Evolutionary conservation across 139 green algal genomes (phyloP).

Genomic region (Trebouxia sp.): DNA sequence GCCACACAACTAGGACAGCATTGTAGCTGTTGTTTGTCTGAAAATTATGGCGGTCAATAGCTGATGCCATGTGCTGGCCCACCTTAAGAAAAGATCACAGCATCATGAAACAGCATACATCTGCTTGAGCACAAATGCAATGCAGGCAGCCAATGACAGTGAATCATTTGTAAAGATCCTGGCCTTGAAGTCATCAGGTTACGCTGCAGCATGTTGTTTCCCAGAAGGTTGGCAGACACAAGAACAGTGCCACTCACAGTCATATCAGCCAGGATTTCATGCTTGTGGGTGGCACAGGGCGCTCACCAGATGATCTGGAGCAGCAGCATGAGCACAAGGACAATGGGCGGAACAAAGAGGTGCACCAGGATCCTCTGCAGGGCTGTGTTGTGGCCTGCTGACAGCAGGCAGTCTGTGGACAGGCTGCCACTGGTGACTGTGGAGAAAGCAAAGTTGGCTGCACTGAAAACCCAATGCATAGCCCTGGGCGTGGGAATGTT

Average conservation of each 20-base stretch:
- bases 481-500: not conserved
- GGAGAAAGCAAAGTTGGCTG: not conserved
- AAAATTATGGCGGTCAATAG: too few species aligned
- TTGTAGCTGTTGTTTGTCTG: too few species aligned
- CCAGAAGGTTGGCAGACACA: not conserved
- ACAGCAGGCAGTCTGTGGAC: not conserved
- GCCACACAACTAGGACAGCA: too few species aligned
- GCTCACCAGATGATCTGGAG: slow-evolving; percentile 6
- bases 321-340: not conserved
- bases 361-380: slow-evolving; percentile 1
- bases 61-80: too few species aligned
- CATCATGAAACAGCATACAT: too few species aligned
- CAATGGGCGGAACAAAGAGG: not conserved
- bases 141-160: too few species aligned
- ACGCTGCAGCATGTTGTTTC: too few species aligned
- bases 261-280: not conserved
- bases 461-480: slow-evolving; percentile 5
- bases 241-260: not conserved
- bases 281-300: not conserved
- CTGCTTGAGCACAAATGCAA: too few species aligned
- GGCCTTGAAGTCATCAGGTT: too few species aligned
- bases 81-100: too few species aligned
- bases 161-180: too few species aligned
- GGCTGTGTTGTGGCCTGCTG: not conserved
- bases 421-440: not conserved